These are phyloP conservation scores for Talaromyces trachyspermus DNA, from an alignment of 495 filamentous ascomycete species.

Conservation along the genomic window DNA sequence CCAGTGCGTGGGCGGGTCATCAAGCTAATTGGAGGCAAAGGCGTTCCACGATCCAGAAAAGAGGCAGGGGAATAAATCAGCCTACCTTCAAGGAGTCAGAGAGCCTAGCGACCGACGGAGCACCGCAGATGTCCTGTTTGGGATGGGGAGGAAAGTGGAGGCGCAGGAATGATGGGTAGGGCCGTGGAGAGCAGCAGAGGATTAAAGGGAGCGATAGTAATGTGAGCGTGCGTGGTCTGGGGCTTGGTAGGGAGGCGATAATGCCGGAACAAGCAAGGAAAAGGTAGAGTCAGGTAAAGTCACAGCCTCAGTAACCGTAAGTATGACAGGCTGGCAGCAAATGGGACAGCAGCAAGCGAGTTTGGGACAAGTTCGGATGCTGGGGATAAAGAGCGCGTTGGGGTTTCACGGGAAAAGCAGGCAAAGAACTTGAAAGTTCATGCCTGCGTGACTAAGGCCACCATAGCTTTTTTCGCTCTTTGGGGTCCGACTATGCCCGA, in stretches of 20 bases:
- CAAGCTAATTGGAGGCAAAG: neutral
- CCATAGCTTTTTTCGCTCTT: too few relatives aligned
- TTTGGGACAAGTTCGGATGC: too few relatives aligned
- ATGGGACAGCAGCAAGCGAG: neutral
- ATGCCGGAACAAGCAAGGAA: neutral
- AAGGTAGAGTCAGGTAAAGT: too few relatives aligned
- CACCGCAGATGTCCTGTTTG: slow-evolving; percentile 3
- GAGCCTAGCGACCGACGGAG: neutral
- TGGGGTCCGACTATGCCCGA: neutral
- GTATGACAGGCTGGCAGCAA: slow-evolving; percentile 1
- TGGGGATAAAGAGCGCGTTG: neutral
- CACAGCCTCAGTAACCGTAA: too few relatives aligned
- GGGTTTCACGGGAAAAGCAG: slow-evolving; percentile 2
- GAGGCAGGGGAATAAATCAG: slow-evolving; percentile 5
- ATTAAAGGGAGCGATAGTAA: neutral
- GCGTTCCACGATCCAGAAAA: neutral
- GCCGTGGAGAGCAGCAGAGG: neutral
- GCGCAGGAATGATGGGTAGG: slow-evolving; percentile 11
- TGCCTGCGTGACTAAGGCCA: neutral
- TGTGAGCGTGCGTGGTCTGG: neutral
- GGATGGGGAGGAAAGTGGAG: slow-evolving; percentile 10
- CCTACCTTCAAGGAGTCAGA: neutral
- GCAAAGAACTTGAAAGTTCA: neutral
- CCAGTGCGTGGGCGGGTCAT: slow-evolving; percentile 5
- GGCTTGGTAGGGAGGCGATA: neutral